Percentiles rank a stretch among this genome's conserved stretches.
Conservation (phyloP, 495 filamentous ascomycete species). For the Aspergillus ellipticus region DNA sequence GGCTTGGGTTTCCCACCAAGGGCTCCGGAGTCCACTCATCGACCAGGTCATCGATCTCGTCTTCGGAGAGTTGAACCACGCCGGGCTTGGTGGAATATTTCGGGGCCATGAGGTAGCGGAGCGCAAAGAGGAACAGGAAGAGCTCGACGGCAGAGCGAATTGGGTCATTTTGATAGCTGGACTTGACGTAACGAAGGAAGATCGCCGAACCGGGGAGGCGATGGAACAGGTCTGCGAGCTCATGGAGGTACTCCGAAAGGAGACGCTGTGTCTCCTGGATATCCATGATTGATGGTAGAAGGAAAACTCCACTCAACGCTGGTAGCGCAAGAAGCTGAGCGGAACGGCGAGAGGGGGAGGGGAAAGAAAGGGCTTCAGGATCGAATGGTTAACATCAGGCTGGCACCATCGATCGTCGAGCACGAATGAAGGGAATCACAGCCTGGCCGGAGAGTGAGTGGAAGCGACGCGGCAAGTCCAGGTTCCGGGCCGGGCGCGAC, state of each 20-base stretch:
- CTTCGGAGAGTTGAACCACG: conserved; percentile 82
- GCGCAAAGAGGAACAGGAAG: conserved; percentile 90
- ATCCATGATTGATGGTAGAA: conserved; percentile 73
- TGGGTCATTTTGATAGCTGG: conserved; percentile 96
- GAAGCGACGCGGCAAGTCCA: conserved; percentile 2
- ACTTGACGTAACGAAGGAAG: conserved; percentile 88
- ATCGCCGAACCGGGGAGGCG: conserved; percentile 91
- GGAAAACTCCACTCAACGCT: conserved; percentile 15
- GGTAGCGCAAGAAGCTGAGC: conserved; percentile 7
- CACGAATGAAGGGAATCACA: background rate
- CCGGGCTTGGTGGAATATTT: conserved; percentile 88
- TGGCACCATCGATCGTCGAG: background rate
- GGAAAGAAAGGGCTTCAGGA: too few species aligned
- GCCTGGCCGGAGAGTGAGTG: background rate
- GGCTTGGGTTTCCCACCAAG: conserved; percentile 66
- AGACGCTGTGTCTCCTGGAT: conserved; percentile 73
- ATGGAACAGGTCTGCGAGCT: conserved; percentile 71
- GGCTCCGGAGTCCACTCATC: conserved; percentile 97
- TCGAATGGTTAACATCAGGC: background rate
- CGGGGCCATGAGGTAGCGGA: conserved; percentile 87
- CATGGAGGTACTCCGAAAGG: conserved; percentile 60
- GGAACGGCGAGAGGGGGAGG: background rate
- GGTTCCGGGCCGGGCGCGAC: conserved; percentile 2
- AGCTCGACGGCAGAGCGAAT: conserved; percentile 90
- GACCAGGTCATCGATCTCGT: conserved; percentile 96